phyloP scores from a whole-genome alignment of 352 stramenopile species.

The Thraustochytrium striatum region DNA sequence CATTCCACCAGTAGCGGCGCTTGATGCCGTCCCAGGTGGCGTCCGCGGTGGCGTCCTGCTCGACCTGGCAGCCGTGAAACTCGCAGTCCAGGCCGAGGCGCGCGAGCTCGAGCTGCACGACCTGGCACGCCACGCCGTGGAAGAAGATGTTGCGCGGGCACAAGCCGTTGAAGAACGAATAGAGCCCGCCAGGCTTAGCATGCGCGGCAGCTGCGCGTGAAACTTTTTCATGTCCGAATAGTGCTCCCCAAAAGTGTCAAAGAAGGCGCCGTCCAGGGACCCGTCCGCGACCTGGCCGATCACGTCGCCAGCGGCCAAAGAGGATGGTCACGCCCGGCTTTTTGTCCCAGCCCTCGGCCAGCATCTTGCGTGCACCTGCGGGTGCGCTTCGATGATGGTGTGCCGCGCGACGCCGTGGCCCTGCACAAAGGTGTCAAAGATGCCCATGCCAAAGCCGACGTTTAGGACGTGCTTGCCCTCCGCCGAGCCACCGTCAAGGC shows the following conservation, averaged over 20 bases:
- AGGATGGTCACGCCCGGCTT: constrained; percentile 64
- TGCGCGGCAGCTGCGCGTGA: constrained; percentile 60
- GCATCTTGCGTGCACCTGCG: constrained; percentile 66
- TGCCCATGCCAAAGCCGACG: constrained; percentile 73
- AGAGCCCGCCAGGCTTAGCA: constrained; percentile 65
- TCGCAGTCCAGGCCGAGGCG: constrained; percentile 63
- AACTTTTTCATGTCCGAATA: constrained; percentile 71
- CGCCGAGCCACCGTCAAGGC: background rate
- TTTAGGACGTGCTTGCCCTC: constrained; percentile 61
- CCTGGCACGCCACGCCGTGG: constrained; percentile 63
- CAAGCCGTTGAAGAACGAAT: constrained; percentile 75
- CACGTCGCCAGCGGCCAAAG: constrained; percentile 66
- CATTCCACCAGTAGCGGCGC: constrained; percentile 69
- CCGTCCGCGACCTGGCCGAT: constrained; percentile 56
- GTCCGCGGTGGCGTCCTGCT: constrained; percentile 59
- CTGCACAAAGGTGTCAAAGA: constrained; percentile 69
- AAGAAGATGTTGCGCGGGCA: constrained; percentile 76
- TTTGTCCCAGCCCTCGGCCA: constrained; percentile 62
- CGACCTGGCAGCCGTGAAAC: constrained; percentile 62
- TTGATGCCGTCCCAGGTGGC: constrained; percentile 67
- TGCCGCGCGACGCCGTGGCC: constrained; percentile 28
- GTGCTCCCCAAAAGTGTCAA: constrained; percentile 74
- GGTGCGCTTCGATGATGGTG: constrained; percentile 71
- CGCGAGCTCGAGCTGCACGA: constrained; percentile 60
- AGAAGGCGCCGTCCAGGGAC: constrained; percentile 69